Percentiles rank a stretch among this genome's conserved stretches.
Conservation (phyloP, 2,329 filamentous ascomycete genomes). For the Fusarium succisae region DNA sequence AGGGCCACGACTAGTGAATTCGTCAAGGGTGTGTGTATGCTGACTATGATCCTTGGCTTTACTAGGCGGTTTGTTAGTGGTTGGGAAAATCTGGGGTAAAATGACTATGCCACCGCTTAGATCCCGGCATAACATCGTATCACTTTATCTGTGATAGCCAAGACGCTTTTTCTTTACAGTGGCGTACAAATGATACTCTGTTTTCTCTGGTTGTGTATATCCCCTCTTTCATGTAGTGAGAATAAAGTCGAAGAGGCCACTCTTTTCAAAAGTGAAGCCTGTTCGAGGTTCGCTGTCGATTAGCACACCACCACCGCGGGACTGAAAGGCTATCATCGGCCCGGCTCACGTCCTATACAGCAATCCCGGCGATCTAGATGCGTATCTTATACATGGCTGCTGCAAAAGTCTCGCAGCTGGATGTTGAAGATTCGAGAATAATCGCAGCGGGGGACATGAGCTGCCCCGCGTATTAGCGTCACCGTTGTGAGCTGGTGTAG, state of each 20-base stretch:
- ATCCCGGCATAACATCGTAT: constrained; percentile 3
- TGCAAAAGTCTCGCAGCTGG: constrained; percentile 69
- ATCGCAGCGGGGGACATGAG: constrained; percentile 60
- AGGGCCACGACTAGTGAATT: background rate
- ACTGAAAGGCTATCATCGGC: constrained; percentile 55
- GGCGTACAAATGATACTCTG: constrained; percentile 3
- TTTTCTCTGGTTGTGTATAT: background rate
- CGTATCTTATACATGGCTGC: constrained; percentile 60
- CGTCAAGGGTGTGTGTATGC: background rate
- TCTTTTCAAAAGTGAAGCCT: background rate
- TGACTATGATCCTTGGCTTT: background rate
- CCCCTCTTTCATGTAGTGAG: background rate
- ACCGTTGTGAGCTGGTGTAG: background rate
- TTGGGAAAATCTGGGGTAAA: constrained; percentile 14
- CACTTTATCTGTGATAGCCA: constrained; percentile 10
- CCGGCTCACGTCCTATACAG: constrained; percentile 58
- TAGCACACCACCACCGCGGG: constrained; percentile 55
- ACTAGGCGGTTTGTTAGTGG: background rate
- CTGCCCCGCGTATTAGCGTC: constrained; percentile 21
- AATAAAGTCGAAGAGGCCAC: too few relatives aligned
- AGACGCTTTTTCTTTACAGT: constrained; percentile 19
- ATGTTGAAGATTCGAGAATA: constrained; percentile 69
- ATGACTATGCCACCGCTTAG: background rate
- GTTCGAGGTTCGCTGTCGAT: background rate
- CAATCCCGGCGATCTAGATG: constrained; percentile 58